A percentile compares a stretch with the other conserved stretches of the same genome.
Conservation (phyloP, 768 basidiomycete genomes). For the Suillus variegatus region DNA sequence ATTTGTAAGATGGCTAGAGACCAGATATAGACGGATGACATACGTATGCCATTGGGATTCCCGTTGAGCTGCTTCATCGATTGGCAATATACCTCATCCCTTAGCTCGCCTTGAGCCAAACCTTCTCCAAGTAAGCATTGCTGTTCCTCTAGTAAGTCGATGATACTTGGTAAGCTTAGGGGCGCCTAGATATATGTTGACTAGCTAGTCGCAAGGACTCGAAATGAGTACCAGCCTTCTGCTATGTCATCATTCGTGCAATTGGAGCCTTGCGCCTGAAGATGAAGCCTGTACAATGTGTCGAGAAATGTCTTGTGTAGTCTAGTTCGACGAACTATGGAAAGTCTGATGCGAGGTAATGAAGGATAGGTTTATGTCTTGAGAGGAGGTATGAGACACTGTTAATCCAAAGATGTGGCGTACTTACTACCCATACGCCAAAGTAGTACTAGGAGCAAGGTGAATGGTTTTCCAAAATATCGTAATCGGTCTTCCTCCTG, state of each 20-base stretch:
- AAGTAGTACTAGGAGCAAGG: slow-evolving; percentile 40
- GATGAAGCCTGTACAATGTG: slow-evolving; percentile 85
- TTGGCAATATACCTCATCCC: slow-evolving; percentile 95
- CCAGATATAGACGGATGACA: slow-evolving; percentile 29
- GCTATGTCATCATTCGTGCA: slow-evolving; percentile 89
- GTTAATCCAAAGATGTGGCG: slow-evolving; percentile 4
- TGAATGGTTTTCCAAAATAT: slow-evolving; percentile 43
- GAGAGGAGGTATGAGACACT: slow-evolving; percentile 17
- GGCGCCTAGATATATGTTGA: slow-evolving; percentile 43
- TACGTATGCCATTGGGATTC: slow-evolving; percentile 68
- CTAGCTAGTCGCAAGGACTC: not conserved
- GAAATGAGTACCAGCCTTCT: slow-evolving; percentile 52
- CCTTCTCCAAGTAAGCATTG: slow-evolving; percentile 84
- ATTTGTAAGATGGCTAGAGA: slow-evolving; percentile 1
- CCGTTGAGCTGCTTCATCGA: slow-evolving; percentile 86
- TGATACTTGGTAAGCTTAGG: slow-evolving; percentile 60
- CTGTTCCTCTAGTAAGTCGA: slow-evolving; percentile 75
- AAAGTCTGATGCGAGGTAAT: slow-evolving; percentile 81
- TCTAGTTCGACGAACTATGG: slow-evolving; percentile 85
- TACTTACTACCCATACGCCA: slow-evolving; percentile 64
- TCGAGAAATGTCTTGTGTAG: slow-evolving; percentile 87
- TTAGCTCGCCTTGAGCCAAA: slow-evolving; percentile 74
- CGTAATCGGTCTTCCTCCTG: slow-evolving; percentile 61
- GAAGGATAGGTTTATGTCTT: slow-evolving; percentile 61
- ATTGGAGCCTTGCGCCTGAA: slow-evolving; percentile 82